phyloP scores from a whole-genome alignment of 257 asterid species.

The Solanum habrochaites region DNA sequence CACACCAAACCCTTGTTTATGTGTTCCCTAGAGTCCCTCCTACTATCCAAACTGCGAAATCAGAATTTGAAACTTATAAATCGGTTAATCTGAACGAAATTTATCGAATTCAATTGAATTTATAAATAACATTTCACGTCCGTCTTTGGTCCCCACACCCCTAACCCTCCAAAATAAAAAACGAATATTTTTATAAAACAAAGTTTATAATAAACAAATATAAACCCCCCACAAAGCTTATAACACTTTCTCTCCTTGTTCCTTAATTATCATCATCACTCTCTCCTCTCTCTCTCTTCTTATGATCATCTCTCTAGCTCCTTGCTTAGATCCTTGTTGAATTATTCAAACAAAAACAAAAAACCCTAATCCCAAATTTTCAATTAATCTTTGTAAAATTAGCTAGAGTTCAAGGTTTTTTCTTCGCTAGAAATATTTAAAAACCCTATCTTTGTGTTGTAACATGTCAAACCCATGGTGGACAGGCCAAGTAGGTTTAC shows the following conservation, averaged over 20 bases:
- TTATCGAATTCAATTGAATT: neutral
- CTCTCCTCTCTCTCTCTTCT: neutral
- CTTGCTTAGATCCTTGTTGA: conserved; percentile 7
- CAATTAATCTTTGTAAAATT: neutral
- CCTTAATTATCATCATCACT: neutral
- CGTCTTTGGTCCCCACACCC: no score
- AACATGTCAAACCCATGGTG: conserved; percentile 58
- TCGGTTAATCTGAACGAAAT: neutral
- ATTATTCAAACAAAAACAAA: conserved; percentile 1
- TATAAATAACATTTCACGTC: neutral
- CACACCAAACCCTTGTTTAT: neutral
- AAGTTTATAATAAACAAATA: neutral
- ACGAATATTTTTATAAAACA: neutral
- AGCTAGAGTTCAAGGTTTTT: neutral
- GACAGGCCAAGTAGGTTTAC: conserved; percentile 43
- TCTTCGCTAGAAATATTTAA: neutral
- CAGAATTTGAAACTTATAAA: neutral
- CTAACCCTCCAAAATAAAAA: neutral
- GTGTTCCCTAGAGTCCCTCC: neutral
- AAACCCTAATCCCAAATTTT: neutral
- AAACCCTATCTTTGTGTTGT: neutral
- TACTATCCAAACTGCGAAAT: neutral
- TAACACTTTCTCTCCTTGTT: neutral
- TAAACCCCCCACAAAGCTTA: neutral
- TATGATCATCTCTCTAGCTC: neutral